Evolutionary conservation across 805 yeast genomes (phyloP).

Genomic region (Yamadazyma laniorum): DNA sequence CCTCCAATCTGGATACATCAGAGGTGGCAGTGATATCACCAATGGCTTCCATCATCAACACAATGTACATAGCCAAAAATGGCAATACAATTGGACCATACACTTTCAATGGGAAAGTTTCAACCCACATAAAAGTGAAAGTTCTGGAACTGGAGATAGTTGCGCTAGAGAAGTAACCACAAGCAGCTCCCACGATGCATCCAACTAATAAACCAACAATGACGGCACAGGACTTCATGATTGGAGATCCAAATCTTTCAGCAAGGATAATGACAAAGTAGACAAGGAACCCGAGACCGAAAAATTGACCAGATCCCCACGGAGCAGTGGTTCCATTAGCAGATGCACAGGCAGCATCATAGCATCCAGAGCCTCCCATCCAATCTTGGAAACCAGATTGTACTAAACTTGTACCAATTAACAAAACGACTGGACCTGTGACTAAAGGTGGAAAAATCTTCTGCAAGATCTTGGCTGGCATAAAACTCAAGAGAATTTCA

Average conservation of each 20-base stretch:
- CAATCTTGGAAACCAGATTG: conserved; percentile 77
- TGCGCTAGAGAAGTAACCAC: conserved; percentile 64
- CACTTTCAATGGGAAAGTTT: conserved; percentile 71
- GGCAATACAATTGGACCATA: conserved; percentile 89
- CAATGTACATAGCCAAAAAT: conserved; percentile 76
- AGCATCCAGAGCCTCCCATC: conserved; percentile 82
- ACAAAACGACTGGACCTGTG: conserved; percentile 88
- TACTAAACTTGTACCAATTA: conserved; percentile 73
- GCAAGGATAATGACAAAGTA: conserved; percentile 68
- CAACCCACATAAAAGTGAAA: conserved; percentile 83
- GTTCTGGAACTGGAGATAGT: conserved; percentile 71
- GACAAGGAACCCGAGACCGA: conserved; percentile 86
- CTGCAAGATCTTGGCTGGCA: conserved; percentile 71
- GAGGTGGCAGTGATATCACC: conserved; percentile 95
- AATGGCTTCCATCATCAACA: conserved; percentile 87
- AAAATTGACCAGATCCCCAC: conserved; percentile 85
- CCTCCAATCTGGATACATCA: conserved; percentile 83
- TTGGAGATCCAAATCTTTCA: conserved; percentile 90
- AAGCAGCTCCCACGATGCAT: conserved; percentile 89
- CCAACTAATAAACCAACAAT: conserved; percentile 82
- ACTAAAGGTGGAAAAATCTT: conserved; percentile 84
- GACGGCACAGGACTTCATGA: conserved; percentile 92
- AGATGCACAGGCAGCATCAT: conserved; percentile 31
- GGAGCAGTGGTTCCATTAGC: conserved; percentile 41
- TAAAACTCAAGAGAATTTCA: conserved; percentile 69